phyloP scores from a whole-genome alignment of 106 monocot genomes.

The Apostasia ramifera region DNA sequence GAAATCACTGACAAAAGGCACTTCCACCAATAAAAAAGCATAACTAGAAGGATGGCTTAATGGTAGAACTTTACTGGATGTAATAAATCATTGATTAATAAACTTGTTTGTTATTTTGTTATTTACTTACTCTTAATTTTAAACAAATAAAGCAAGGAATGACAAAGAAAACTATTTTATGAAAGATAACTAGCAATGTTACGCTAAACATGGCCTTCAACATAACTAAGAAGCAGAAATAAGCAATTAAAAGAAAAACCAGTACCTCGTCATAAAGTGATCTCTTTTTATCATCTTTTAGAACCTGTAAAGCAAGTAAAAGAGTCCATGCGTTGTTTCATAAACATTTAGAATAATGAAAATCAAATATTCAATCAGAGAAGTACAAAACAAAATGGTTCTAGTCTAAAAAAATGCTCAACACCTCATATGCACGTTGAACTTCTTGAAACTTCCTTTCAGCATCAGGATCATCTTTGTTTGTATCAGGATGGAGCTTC shows the following conservation, averaged over 20 bases:
- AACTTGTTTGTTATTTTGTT: too few relatives aligned
- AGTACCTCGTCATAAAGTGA: constrained; percentile 90
- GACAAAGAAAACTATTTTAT: too few relatives aligned
- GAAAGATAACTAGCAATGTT: not conserved
- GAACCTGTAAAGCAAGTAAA: constrained; percentile 42
- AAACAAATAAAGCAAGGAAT: too few relatives aligned
- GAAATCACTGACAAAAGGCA: too few relatives aligned
- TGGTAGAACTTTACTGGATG: too few relatives aligned
- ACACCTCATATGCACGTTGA: constrained; percentile 85
- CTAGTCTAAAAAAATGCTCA: not conserved
- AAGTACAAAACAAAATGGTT: not conserved
- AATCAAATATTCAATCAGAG: not conserved
- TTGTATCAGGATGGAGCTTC: constrained; percentile 95
- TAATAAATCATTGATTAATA: too few relatives aligned
- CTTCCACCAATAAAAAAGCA: too few relatives aligned
- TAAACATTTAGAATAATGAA: not conserved
- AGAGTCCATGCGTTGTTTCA: not conserved
- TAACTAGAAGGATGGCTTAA: too few relatives aligned
- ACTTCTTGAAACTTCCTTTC: constrained; percentile 97
- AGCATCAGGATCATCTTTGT: constrained; percentile 89
- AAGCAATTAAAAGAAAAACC: not conserved
- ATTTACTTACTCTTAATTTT: too few relatives aligned
- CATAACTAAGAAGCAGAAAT: not conserved
- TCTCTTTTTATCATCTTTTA: constrained; percentile 91
- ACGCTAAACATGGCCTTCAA: too few relatives aligned